Base-by-base conservation (phyloP, 352 stramenopile species). In the Pythium vanterpoolii region DNA sequence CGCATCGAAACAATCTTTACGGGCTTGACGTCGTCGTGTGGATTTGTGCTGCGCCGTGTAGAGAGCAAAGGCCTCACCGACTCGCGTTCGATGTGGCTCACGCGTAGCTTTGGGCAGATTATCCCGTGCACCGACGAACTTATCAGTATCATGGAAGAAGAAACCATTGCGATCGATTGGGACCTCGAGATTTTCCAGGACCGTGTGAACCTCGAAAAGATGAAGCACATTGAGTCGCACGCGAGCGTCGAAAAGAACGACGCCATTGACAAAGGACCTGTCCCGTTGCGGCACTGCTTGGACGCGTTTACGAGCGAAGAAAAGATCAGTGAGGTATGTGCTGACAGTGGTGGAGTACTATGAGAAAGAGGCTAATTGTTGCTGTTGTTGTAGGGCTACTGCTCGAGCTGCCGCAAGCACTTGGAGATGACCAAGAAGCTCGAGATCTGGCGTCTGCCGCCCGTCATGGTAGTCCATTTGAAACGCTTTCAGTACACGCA, bases 401-500 rank as follows among this genome's bases (percentile, higher is more conserved):
- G 97, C 75, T 97, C 90, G 23, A 96, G 89, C 63, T 99, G 97
- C 69, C 91, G 98, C 46, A 70, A 96, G 47, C 93, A 98, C 58
- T 85, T 97, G 44, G 87, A 97, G 56, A 98, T 98, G 61, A 99
- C 93, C 64, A 99, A 99, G 76, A 97, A 99, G 69, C 83, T 99
- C 31, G 92, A 98, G 69, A 89, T 99, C 16, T 99, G 96, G 83
- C 89, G 93, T 24, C 72, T 97, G 4, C 97, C 97, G 1, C 95
- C 97, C 11, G 96, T 99, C 13, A 95, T 99, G 61, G 97, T 99
- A 21, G 76, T 99, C 27, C 96, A 99, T 71, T 76, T 99, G 33
- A 99, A 99, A 83, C 86, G 98, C 40, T 99, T 99, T 71, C 91
- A 98, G 66, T 99, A 98, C 74, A 97, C 91, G 8, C 86, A 98